Evolutionary conservation across 345 rosid species (phyloP), one percentile per base, ranked within the genome.

Genomic region (Bretschneidera sinensis): DNA sequence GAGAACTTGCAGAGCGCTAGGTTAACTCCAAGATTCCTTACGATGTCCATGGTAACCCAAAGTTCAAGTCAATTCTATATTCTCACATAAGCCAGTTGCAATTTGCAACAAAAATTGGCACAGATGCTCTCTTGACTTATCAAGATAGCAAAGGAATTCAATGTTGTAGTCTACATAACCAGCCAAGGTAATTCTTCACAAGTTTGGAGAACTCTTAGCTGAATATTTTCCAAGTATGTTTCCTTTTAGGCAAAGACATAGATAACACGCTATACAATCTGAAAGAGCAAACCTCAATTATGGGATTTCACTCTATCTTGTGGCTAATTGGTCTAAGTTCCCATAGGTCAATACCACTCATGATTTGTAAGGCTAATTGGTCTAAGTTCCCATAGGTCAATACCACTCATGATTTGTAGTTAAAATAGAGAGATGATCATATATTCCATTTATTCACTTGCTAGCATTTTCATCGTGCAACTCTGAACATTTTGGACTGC

Each of bases 131-230:
- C 90, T 24, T 59, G 87, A 56, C 64, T 89, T 54, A 84, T 70
- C 24, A 92, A 89, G 85, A 85, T 92, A 45, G 89, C 97, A 2
- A 94, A 92, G 71, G 98, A 92, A 75, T 94, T 88, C 74, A 90
- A 86, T 13, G 86, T 94, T 47, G 99, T 95, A 54, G 91, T 88
- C 65, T 90, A 78, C 79, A 82, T 90, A 85, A 90, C 99, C 62
- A 94, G 85, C 81, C 95, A 88, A 78, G 99, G 95, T 86, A 74
- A 21, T 25, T 28, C 60, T 28, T 28, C 15, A 24, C 33, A 2
- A 6, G 47, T 43, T 25, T 2, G 45, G 45, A 31, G 35, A 31
- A 4, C 6, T 31, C 35, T 31, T 31, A 4, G 9, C 35, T n/a
- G 35, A 9, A 4, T 31, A 9, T 4, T 31, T 31, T 31, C 9